A percentile compares a stretch with the other conserved stretches of the same genome.
Conservation (phyloP, 352 stramenopile species). For the Globisporangium uncinulatum region DNA sequence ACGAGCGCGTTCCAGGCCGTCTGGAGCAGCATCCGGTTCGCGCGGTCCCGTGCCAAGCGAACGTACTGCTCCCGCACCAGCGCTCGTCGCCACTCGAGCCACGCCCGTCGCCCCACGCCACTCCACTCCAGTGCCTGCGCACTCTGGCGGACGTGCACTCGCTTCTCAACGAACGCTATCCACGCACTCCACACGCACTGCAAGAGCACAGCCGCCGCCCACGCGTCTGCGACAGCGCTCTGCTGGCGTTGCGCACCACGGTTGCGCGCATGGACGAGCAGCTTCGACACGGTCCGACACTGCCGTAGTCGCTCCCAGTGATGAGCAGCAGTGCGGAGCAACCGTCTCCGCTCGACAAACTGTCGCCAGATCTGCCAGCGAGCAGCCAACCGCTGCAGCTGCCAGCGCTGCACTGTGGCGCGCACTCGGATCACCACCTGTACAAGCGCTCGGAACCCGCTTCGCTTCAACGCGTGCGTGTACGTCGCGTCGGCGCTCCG, state of each 20-base stretch:
- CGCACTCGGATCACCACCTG: neutral
- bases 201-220: neutral
- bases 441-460: neutral
- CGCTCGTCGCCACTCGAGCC: constrained; percentile 1
- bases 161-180: neutral
- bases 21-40: neutral
- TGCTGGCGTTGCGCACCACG: neutral
- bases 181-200: constrained; percentile 2
- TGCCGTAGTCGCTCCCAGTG: neutral
- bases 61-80: constrained; percentile 5
- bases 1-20: constrained; percentile 7
- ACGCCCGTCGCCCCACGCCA: constrained; percentile 4
- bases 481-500: neutral
- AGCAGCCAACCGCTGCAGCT: neutral
- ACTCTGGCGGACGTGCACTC: neutral
- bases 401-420: neutral
- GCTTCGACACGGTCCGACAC: neutral
- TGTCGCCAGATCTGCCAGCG: constrained; percentile 1
- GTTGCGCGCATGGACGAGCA: neutral
- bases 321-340: neutral
- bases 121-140: neutral
- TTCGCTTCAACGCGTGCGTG: neutral
- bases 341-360: neutral
- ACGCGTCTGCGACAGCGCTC: constrained; percentile 1
- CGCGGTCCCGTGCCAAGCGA: neutral